Evolutionary conservation across 108 stramenopile genomes (phyloP), one percentile per base, ranked within the genome.

Genomic region (Nitzschia sp.): DNA sequence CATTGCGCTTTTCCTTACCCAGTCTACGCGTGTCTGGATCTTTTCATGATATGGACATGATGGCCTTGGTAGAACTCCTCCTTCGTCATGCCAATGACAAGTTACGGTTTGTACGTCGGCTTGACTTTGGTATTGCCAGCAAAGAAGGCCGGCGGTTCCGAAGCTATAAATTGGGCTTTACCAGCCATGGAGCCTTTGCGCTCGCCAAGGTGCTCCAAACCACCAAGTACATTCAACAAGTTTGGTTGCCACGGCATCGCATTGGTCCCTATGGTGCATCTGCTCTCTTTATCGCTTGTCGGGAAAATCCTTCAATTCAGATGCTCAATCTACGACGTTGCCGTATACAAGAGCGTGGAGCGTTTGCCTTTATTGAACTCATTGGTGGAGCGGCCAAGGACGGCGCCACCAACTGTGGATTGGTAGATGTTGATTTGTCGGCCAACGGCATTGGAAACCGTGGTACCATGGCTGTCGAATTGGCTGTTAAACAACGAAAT

Each of bases 41-140:
- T 40, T 92, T 89, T 63, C 87, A 86, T 68, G 91, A 92, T 81
- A 77, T 83, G 57, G 91, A 92, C 74, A 86, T 89, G 87, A 37
- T 92, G 54, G 87, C 91, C 10, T 50, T 92, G 38, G 64, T 53
- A 1, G 91, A 92, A 64, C 41, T 92, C 0, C 53, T 92, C 40
- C 48, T 89, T n/a, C 63, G 72, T 5, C 86, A 92, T 50, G 75
- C 72, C 66, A 92, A 92, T 56, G 83, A 81, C 2, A 46, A 76
- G 3, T 60, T 92, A n/a, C 41, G 55, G 9, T 82, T 75, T 52
- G 71, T 92, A 19, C 53, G 50, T 22, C 73, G 91, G 51, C 70
- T 92, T 56, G 91, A 92, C 58, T 92, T 92, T 71, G 63, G 73
- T 51, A 65, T 86, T 46, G 76, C 81, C 11, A 48, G 62, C 11